These are phyloP conservation scores for Fusarium zealandicum DNA, from an alignment of 2,329 filamentous ascomycete genomes.

Conservation along the genomic window DNA sequence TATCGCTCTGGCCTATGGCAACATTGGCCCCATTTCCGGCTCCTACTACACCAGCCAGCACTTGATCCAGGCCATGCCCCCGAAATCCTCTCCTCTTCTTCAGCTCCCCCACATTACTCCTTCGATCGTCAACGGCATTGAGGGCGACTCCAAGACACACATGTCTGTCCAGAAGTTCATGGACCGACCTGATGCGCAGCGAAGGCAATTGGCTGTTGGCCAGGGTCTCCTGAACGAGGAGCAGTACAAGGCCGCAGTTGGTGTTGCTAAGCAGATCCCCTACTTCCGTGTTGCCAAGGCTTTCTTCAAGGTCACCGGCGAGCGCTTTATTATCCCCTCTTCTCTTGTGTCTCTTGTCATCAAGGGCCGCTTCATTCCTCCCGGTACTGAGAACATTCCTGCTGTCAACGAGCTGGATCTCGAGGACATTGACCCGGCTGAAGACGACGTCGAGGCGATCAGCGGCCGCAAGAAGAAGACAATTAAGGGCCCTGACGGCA, in stretches of 20 bases:
- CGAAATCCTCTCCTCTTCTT: slow-evolving; percentile 83
- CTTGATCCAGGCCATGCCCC: slow-evolving; percentile 87
- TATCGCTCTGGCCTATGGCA: slow-evolving; percentile 87
- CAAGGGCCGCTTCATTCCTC: slow-evolving; percentile 92
- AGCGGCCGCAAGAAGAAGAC: slow-evolving; percentile 77
- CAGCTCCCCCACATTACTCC: slow-evolving; percentile 89
- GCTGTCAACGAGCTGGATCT: slow-evolving; percentile 79
- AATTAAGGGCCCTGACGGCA: slow-evolving; percentile 67
- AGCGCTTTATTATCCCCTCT: slow-evolving; percentile 89
- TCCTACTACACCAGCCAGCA: slow-evolving; percentile 85
- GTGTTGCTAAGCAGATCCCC: slow-evolving; percentile 84
- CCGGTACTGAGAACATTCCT: slow-evolving; percentile 78
- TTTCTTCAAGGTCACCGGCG: slow-evolving; percentile 98
- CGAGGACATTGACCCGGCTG: slow-evolving; percentile 89
- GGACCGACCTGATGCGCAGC: slow-evolving; percentile 77
- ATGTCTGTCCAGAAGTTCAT: slow-evolving; percentile 87
- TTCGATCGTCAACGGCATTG: slow-evolving; percentile 68
- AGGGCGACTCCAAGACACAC: slow-evolving; percentile 78
- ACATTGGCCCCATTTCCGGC: slow-evolving; percentile 80
- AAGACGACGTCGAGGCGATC: slow-evolving; percentile 88
- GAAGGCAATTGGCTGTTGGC: slow-evolving; percentile 75
- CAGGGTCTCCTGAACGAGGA: slow-evolving; percentile 73
- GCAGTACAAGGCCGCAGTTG: slow-evolving; percentile 78
- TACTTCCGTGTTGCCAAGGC: slow-evolving; percentile 85
- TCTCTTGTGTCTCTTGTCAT: slow-evolving; percentile 93